Evolutionary conservation across 805 yeast genomes (phyloP).

Genomic region (Candida nanaspora): DNA sequence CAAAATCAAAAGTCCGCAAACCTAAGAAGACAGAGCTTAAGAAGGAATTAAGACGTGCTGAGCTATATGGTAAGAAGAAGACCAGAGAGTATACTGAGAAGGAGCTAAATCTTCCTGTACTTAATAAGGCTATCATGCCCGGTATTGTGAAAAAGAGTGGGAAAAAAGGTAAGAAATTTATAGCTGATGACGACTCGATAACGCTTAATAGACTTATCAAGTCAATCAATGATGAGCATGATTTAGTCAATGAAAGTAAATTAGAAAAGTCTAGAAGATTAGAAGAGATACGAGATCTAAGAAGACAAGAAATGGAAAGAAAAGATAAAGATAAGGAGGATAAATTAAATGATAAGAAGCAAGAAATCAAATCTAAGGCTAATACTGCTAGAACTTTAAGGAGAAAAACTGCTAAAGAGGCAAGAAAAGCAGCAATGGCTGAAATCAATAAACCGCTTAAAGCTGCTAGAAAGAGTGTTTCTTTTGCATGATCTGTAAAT

Average conservation of each 20-base stretch:
- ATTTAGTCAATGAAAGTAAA: slow-evolving; percentile 75
- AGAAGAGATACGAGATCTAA: slow-evolving; percentile 83
- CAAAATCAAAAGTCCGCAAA: slow-evolving; percentile 45
- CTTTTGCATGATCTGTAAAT: slow-evolving; percentile 41
- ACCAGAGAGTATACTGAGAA: slow-evolving; percentile 62
- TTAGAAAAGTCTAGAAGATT: slow-evolving; percentile 83
- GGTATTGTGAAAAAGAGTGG: slow-evolving; percentile 73
- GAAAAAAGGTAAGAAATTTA: slow-evolving; percentile 80
- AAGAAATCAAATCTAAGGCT: slow-evolving; percentile 68
- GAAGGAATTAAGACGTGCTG: slow-evolving; percentile 56
- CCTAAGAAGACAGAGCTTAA: slow-evolving; percentile 47
- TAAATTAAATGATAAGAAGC: slow-evolving; percentile 69
- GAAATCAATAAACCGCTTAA: slow-evolving; percentile 16
- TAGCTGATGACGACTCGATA: slow-evolving; percentile 59
- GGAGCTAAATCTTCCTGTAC: slow-evolving; percentile 69
- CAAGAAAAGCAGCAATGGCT: slow-evolving; percentile 18
- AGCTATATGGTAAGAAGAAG: slow-evolving; percentile 61
- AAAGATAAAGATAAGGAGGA: slow-evolving; percentile 65
- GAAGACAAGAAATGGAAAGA: slow-evolving; percentile 79
- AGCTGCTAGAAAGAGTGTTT: slow-evolving; percentile 35
- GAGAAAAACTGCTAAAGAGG: slow-evolving; percentile 43
- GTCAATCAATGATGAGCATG: slow-evolving; percentile 76
- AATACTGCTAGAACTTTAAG: slow-evolving; percentile 61
- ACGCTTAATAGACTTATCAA: slow-evolving; percentile 64
- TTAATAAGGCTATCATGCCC: slow-evolving; percentile 80